Percentiles rank a stretch among this genome's conserved stretches.
These are phyloP conservation scores for Eimeria brunetti DNA, from an alignment of 169 alveolate species.

Conservation along the genomic window DNA sequence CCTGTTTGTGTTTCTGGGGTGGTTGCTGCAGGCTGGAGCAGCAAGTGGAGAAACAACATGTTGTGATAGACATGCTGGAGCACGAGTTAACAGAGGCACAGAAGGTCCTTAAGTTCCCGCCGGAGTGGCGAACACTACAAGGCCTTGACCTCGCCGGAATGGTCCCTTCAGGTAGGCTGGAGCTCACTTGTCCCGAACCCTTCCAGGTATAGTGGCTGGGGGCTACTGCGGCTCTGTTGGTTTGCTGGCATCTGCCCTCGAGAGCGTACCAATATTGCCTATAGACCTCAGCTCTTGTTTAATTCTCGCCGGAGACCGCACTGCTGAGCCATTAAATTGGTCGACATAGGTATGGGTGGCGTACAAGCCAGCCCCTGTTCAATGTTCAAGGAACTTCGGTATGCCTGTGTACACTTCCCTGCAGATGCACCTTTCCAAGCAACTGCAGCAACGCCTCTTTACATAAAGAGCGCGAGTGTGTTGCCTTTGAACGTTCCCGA, in stretches of 20 bases:
- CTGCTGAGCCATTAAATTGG: background rate
- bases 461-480: slow-evolving; percentile 47
- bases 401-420: background rate
- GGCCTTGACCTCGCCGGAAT: slow-evolving; percentile 78
- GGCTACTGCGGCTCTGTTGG: background rate
- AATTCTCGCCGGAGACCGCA: background rate
- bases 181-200: background rate
- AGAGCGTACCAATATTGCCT: background rate
- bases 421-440: slow-evolving; percentile 78
- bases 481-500: slow-evolving; percentile 57
- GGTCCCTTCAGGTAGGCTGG: slow-evolving; percentile 63
- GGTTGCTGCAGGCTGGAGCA: slow-evolving; percentile 81
- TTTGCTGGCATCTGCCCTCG: background rate
- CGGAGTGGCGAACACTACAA: slow-evolving; percentile 85
- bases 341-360: background rate
- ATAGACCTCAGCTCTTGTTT: background rate
- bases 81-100: slow-evolving; percentile 84
- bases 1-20: background rate
- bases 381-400: background rate
- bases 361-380: background rate
- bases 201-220: background rate
- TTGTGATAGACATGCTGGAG: slow-evolving; percentile 84
- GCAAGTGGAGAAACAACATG: slow-evolving; percentile 85
- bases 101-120: slow-evolving; percentile 83
- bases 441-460: slow-evolving; percentile 74